Evolutionary conservation across 2,329 filamentous ascomycete genomes (phyloP).

Genomic region (Dothistroma septosporum): DNA sequence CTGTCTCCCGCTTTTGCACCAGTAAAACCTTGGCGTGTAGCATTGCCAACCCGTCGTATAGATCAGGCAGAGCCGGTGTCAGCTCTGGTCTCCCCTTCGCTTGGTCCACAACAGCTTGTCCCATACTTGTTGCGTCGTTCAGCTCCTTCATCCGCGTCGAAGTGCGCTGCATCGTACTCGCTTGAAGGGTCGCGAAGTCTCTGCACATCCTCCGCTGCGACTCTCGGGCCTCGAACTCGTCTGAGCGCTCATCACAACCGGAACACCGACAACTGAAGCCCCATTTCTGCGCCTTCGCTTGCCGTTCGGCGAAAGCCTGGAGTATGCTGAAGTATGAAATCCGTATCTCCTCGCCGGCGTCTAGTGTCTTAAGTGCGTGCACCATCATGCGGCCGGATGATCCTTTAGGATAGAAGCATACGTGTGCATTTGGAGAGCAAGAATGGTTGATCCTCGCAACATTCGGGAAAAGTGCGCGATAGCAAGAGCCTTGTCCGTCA

Average conservation of each 20-base stretch:
- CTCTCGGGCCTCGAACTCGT: constrained; percentile 6
- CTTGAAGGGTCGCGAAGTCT: constrained; percentile 14
- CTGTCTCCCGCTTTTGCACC: constrained; percentile 10
- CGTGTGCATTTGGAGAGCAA: constrained; percentile 25
- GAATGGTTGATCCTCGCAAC: constrained; percentile 25
- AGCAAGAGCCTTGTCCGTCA: constrained; percentile 13
- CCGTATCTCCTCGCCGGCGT: constrained; percentile 19
- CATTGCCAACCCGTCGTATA: constrained; percentile 21
- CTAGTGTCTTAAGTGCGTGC: constrained; percentile 17
- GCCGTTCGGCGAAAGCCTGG: constrained; percentile 17
- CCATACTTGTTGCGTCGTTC: constrained; percentile 7
- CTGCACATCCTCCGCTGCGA: constrained; percentile 7
- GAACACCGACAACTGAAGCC: constrained; percentile 22
- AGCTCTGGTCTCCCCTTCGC: constrained; percentile 5
- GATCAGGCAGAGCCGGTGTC: constrained; percentile 19
- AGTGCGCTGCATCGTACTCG: constrained; percentile 5
- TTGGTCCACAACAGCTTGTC: constrained; percentile 5
- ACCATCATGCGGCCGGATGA: constrained; percentile 18
- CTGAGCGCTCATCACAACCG: constrained; percentile 13
- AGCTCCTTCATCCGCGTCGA: constrained; percentile 10
- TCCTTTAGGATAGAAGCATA: constrained; percentile 20
- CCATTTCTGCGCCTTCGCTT: constrained; percentile 21
- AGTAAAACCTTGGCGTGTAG: constrained; percentile 18
- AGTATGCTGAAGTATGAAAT: constrained; percentile 26
- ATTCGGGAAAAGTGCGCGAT: constrained; percentile 22